Conservation (phyloP, 2,329 filamentous ascomycete genomes). For the Malbranchea cinnamomea region DNA sequence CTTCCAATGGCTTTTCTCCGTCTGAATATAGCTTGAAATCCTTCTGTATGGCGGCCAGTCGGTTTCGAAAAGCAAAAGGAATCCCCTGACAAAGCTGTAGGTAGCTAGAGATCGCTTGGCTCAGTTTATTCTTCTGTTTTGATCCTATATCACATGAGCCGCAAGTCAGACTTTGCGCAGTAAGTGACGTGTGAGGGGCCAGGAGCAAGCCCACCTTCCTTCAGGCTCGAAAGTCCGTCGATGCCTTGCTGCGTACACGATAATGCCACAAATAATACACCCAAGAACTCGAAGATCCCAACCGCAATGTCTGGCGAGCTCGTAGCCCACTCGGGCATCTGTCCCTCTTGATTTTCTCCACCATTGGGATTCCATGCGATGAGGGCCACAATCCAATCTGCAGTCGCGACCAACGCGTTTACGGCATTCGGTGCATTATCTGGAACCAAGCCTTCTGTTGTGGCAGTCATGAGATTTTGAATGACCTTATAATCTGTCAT, state of each 20-base stretch:
- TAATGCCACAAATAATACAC: slow-evolving; percentile 25
- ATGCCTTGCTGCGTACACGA: slow-evolving; percentile 22
- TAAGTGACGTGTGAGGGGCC: no score
- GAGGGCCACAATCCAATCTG: slow-evolving; percentile 26
- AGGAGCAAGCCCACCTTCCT: slow-evolving; percentile 9
- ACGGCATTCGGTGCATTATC: slow-evolving; percentile 18
- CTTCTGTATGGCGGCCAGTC: slow-evolving; percentile 27
- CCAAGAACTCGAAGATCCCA: slow-evolving; percentile 26
- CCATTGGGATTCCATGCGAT: slow-evolving; percentile 20
- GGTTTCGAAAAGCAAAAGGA: slow-evolving; percentile 23
- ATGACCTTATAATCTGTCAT: slow-evolving; percentile 30
- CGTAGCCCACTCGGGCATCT: slow-evolving; percentile 18
- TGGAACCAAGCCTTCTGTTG: slow-evolving; percentile 18
- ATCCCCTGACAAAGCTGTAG: slow-evolving; percentile 26
- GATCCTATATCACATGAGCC: no score
- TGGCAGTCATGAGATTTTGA: slow-evolving; percentile 26
- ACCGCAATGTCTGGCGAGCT: slow-evolving; percentile 23
- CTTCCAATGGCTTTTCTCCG: slow-evolving; percentile 27
- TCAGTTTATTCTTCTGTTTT: slow-evolving; percentile 24
- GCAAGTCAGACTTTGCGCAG: background rate
- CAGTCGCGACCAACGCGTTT: slow-evolving; percentile 19
- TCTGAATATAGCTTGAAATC: slow-evolving; percentile 27
- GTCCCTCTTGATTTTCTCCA: slow-evolving; percentile 12
- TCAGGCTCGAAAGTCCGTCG: slow-evolving; percentile 21
- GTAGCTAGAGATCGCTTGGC: slow-evolving; percentile 25